phyloP scores from a whole-genome alignment of 1,284 basidiomycete species.

The Phenoliferia sp. region DNA sequence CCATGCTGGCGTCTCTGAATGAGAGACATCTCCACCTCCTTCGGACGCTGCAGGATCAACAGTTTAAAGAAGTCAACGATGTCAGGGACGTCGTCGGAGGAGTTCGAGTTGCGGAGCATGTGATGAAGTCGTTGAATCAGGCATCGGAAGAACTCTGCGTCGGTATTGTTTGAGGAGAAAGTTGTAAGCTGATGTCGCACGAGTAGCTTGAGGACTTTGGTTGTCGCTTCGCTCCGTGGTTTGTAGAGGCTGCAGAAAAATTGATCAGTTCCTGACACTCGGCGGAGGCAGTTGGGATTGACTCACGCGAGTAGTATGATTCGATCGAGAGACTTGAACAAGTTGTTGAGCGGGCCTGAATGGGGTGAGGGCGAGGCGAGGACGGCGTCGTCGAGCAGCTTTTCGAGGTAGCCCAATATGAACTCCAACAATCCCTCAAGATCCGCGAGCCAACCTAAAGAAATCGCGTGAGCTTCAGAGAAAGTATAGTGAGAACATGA shows the following conservation, averaged over 20 bases:
- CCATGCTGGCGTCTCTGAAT: slow-evolving; percentile 1
- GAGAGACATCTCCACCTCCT: slow-evolving; percentile 4
- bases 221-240: neutral
- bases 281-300: too few relatives aligned
- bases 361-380: neutral
- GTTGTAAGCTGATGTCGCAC: slow-evolving; percentile 18
- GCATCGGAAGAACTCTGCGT: slow-evolving; percentile 1
- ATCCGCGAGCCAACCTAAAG: slow-evolving; percentile 11
- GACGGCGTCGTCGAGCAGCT: slow-evolving; percentile 17
- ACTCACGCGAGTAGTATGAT: slow-evolving; percentile 11
- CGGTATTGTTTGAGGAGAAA: slow-evolving; percentile 10
- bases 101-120: neutral
- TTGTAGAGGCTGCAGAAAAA: slow-evolving; percentile 1
- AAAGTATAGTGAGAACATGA: neutral
- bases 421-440: neutral
- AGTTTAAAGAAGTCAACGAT: slow-evolving; percentile 9
- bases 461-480: neutral
- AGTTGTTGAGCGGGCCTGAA: neutral
- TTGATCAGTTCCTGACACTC: too few relatives aligned
- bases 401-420: slow-evolving; percentile 3
- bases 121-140: slow-evolving; percentile 6
- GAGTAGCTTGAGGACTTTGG: slow-evolving; percentile 7
- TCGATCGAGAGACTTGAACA: slow-evolving; percentile 8
- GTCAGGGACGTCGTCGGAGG: neutral
- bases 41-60: slow-evolving; percentile 6